Base-by-base conservation (phyloP, 768 basidiomycete species). In the Gloeophyllum trabeum region DNA sequence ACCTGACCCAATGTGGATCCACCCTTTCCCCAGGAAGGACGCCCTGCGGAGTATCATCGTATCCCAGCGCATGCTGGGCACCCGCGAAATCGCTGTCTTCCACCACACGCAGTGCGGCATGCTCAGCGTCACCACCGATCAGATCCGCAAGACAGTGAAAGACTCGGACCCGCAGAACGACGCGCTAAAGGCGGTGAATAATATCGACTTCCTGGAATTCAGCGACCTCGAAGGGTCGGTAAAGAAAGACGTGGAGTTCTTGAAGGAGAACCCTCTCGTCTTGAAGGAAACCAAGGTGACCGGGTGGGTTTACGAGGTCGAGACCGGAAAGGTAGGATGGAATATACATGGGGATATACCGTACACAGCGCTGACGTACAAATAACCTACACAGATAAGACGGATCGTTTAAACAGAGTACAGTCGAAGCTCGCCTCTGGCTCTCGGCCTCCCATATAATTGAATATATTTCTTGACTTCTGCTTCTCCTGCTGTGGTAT, bases 101-200 rank as follows among this genome's bases (percentile, higher is more conserved):
- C 79, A 78, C 54, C 83, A 86, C 57, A 80, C 77, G 1, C 76
- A 69, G 37, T 84, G 82, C 51, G 82, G 82, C 36, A 83, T 85
- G 80, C 61, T 78, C 37, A 74, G 71, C 0, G 82, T 84, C 62
- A 66, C 61, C 4, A 68, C 67, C 21, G 58, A 66, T 0, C 55
- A 71, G 41, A 58, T 72, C 39, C 65, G 82, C 49, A 73, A 70
- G 51, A 61, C 66, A 28, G 60, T 65, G 21, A 59, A 64, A 30
- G 66, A 69, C 13, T 61, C 45, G 28, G 42, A 62, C 46, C 39
- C 51, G 3, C 40, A 48, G 18, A 39, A 49, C 24, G 42, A 54
- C 14, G 47, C 53, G 30, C 46, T 48, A 18, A 43, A 49, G 6
- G 53, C 57, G 7, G 58, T 70, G 16, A 64, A 76, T 46, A 45